Conservation (phyloP, 2,329 filamentous ascomycete species). For the Septoria petroselini region DNA sequence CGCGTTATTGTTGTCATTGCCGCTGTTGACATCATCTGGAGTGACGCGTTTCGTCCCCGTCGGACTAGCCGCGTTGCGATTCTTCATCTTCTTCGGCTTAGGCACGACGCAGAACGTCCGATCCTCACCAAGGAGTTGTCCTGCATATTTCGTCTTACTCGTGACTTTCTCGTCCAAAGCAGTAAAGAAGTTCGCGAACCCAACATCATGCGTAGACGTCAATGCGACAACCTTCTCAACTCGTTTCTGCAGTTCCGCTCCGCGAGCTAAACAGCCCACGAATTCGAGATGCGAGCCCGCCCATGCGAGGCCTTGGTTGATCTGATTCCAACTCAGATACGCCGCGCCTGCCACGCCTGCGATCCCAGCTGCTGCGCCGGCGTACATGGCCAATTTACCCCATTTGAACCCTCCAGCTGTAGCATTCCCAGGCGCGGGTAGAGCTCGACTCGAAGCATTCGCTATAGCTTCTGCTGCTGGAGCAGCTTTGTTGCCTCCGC, state of each 20-base stretch:
- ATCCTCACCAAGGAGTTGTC: constrained; percentile 57
- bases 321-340: constrained; percentile 78
- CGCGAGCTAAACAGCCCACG: constrained; percentile 81
- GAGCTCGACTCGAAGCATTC: constrained; percentile 32
- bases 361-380: constrained; percentile 75
- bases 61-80: constrained; percentile 19
- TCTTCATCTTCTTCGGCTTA: constrained; percentile 34
- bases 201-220: constrained; percentile 63
- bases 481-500: constrained; percentile 20
- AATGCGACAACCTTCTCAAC: constrained; percentile 66
- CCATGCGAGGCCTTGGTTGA: constrained; percentile 75
- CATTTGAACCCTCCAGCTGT: constrained; percentile 31
- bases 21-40: constrained; percentile 11
- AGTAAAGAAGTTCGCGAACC: constrained; percentile 85
- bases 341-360: constrained; percentile 81
- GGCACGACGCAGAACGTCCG: constrained; percentile 89
- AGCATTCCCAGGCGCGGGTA: constrained; percentile 28
- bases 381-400: constrained; percentile 73
- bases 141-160: constrained; percentile 52
- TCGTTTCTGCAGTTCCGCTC: constrained; percentile 74
- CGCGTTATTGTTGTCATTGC: constrained; percentile 1
- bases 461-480: constrained; percentile 25
- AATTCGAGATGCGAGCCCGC: constrained; percentile 89
- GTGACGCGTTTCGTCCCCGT: constrained; percentile 29
- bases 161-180: constrained; percentile 64